Evolutionary conservation across 1,284 basidiomycete genomes (phyloP).

Genomic region (Taiwanofungus camphoratus): DNA sequence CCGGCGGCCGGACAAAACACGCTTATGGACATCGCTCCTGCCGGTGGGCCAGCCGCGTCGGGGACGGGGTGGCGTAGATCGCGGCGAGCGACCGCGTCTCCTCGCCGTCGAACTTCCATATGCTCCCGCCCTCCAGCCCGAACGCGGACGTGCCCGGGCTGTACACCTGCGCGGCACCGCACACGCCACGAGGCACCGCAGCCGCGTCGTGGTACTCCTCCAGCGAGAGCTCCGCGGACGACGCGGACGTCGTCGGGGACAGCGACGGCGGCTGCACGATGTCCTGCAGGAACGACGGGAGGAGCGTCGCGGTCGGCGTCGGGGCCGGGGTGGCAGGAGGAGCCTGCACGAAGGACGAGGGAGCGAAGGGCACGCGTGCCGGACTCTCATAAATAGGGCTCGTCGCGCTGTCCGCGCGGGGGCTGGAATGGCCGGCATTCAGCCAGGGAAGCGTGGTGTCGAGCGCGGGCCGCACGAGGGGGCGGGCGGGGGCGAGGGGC

Average conservation of each 20-base stretch:
- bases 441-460: not conserved
- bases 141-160: slow-evolving; percentile 11
- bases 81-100: slow-evolving; percentile 33
- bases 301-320: slow-evolving; percentile 33
- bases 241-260: slow-evolving; percentile 51
- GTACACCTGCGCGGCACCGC: not conserved
- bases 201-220: slow-evolving; percentile 36
- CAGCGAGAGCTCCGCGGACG: slow-evolving; percentile 57
- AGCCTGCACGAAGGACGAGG: slow-evolving; percentile 14
- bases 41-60: slow-evolving; percentile 4
- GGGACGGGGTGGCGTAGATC: slow-evolving; percentile 2
- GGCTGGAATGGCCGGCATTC: not conserved
- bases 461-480: not conserved
- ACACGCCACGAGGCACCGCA: slow-evolving; percentile 4
- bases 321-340: slow-evolving; percentile 29
- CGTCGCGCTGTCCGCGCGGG: slow-evolving; percentile 16
- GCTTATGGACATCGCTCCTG: too few species aligned
- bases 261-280: slow-evolving; percentile 60
- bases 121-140: slow-evolving; percentile 40
- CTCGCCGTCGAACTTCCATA: slow-evolving; percentile 62
- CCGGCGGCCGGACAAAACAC: too few species aligned
- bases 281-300: slow-evolving; percentile 70
- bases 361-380: slow-evolving; percentile 14
- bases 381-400: slow-evolving; percentile 67
- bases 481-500: slow-evolving; percentile 6